Base-by-base conservation (phyloP, 306 rosid species). In the Fragaria nilgerrensis region DNA sequence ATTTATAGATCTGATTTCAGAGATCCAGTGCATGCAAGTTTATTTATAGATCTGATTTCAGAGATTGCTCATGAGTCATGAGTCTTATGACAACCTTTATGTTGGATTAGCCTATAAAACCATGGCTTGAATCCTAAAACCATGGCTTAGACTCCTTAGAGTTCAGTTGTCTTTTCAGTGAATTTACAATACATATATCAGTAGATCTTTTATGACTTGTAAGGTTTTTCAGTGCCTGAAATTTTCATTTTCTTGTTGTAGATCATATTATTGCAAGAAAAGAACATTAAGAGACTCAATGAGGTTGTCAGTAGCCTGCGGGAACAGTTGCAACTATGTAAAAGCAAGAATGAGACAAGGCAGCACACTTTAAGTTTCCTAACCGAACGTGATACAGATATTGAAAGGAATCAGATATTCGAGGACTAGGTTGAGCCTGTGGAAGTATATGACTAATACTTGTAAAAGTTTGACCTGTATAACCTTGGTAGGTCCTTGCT, bases 221-320 rank as follows among this genome's bases (percentile, higher is more conserved):
- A 43, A 66, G 53, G n/a, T 48, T 53, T 11, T 41, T 1, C 53
- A 43, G 73, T n/a, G 36, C 76, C 75, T 70, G 78, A 50, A 44
- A 81, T 69, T 65, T 56, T 58, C 70, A 77, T 67, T 47, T 36
- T 74, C 49, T 84, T 49, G 47, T 43, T 67, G 76, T 81, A 93
- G 94, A 89, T 91, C 61, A 88, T 91, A 58, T 82, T 91, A 78
- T 82, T 90, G 34, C 96, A 90, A 85, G 96, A 93, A 78, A 91
- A 85, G 85, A 89, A 77, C 86, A 91, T 90, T 72, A 86, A 85
- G 74, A 85, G 90, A 77, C 87, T 93, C 11, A 89, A 91, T 73
- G 93, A 86, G 75, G 85, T 89, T 71, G 95, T 90, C 50, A 88
- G 86, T 50, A 86, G 86, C 81, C 98, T 93, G 68, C 89, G 80